Evolutionary conservation across 345 rosid species (phyloP).

Genomic region (Carallia brachiata): DNA sequence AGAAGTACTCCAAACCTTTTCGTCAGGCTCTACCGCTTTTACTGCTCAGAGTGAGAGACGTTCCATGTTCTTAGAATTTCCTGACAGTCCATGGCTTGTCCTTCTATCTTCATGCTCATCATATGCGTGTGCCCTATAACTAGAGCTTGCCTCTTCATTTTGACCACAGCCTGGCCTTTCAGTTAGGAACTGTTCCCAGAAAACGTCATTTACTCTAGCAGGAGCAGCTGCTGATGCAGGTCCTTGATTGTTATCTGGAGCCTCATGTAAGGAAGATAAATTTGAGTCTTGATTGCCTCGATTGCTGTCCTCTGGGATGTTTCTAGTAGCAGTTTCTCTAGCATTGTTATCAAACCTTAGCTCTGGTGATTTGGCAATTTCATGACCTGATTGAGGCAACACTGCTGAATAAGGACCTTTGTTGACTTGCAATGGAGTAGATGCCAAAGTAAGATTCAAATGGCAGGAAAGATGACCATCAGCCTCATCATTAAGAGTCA

Average conservation of each 20-base stretch:
- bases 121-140: conserved; percentile 49
- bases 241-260: conserved; percentile 42
- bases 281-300: conserved; percentile 16
- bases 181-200: conserved; percentile 95
- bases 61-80: conserved; percentile 49
- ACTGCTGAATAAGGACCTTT: conserved; percentile 39
- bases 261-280: conserved; percentile 36
- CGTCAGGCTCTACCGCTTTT: no score
- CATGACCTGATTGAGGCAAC: conserved; percentile 37
- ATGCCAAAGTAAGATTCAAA: conserved; percentile 77
- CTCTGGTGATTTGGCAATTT: conserved; percentile 34
- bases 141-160: conserved; percentile 82
- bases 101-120: conserved; percentile 62
- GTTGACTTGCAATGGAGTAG: conserved; percentile 62
- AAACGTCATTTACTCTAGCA: conserved; percentile 71
- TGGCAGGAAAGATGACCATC: conserved; percentile 78
- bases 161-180: conserved; percentile 89
- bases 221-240: conserved; percentile 54
- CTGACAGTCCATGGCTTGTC: conserved; percentile 40
- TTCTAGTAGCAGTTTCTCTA: conserved; percentile 34
- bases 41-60: conserved; percentile 63
- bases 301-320: conserved; percentile 26
- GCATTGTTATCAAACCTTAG: conserved; percentile 23
- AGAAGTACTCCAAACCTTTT: no score
- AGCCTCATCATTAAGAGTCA: conserved; percentile 53